Conservation (phyloP, 2,329 filamentous ascomycete genomes). For the Scytalidium lignicola region DNA sequence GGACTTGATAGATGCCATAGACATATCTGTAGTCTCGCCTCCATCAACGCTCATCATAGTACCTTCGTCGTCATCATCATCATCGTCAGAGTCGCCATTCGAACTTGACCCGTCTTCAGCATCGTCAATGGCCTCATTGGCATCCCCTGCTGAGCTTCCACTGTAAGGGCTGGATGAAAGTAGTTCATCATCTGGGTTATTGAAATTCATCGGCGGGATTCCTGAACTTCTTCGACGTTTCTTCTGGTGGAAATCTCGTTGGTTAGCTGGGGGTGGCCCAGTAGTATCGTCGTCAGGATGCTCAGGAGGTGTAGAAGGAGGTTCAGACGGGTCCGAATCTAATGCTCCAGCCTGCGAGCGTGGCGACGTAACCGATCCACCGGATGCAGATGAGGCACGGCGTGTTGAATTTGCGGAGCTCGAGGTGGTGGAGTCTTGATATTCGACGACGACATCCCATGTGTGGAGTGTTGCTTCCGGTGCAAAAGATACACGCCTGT, state of each 20-base stretch:
- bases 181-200: slow-evolving; percentile 60
- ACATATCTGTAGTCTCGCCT: slow-evolving; percentile 63
- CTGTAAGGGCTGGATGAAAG: slow-evolving; percentile 78
- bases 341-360: slow-evolving; percentile 25
- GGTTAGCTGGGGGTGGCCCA: slow-evolving; percentile 56
- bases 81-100: slow-evolving; percentile 51
- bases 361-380: slow-evolving; percentile 15
- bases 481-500: slow-evolving; percentile 91
- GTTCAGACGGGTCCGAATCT: slow-evolving; percentile 46
- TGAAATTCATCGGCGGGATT: slow-evolving; percentile 59
- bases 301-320: slow-evolving; percentile 58
- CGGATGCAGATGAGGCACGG: slow-evolving; percentile 56
- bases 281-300: slow-evolving; percentile 55
- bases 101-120: slow-evolving; percentile 46
- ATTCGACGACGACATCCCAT: slow-evolving; percentile 83
- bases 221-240: slow-evolving; percentile 60
- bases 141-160: slow-evolving; percentile 45
- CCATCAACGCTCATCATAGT: slow-evolving; percentile 76
- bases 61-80: slow-evolving; percentile 61
- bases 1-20: slow-evolving; percentile 56
- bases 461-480: slow-evolving; percentile 96
- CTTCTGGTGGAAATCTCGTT: slow-evolving; percentile 60
- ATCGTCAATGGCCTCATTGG: slow-evolving; percentile 40
- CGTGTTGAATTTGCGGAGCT: slow-evolving; percentile 70
- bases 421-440: slow-evolving; percentile 80